A percentile compares a stretch with the other conserved stretches of the same genome.
phyloP scores from a whole-genome alignment of 257 asterid genomes.

The Ophiorrhiza pumila region DNA sequence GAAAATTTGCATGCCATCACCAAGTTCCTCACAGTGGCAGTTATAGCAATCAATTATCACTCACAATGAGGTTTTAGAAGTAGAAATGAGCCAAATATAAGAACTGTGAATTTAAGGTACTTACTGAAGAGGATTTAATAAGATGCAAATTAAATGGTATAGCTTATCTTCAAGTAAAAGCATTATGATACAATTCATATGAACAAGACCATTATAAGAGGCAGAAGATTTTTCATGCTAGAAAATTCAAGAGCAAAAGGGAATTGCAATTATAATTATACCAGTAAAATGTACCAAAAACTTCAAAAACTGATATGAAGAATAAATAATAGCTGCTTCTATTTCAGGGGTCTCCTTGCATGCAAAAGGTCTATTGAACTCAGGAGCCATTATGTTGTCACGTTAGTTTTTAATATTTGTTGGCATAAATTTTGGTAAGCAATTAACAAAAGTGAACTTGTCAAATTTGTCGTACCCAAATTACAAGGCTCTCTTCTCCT shows the following conservation, averaged over 20 bases:
- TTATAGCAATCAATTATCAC: no score
- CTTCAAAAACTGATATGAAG: not conserved
- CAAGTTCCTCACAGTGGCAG: no score
- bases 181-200: no score
- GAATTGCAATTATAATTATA: not conserved
- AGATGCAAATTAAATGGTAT: no score
- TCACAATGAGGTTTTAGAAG: not conserved
- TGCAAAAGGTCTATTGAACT: not conserved
- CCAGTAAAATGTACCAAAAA: not conserved
- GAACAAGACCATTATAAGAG: no score
- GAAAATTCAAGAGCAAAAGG: no score
- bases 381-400: not conserved
- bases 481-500: slow-evolving; percentile 80
- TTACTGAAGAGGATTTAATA: not conserved
- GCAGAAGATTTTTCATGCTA: not conserved
- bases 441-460: not conserved
- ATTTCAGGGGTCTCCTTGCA: not conserved
- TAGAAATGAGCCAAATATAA: not conserved
- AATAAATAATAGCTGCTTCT: not conserved
- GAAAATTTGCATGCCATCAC: not conserved
- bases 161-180: no score
- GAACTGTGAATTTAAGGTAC: not conserved
- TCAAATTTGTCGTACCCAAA: slow-evolving; percentile 64
- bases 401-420: not conserved
- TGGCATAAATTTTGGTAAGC: not conserved